Evolutionary conservation across 2,329 filamentous ascomycete species (phyloP), one percentile per base, ranked within the genome.

Genomic region (Verticillium isaacii): DNA sequence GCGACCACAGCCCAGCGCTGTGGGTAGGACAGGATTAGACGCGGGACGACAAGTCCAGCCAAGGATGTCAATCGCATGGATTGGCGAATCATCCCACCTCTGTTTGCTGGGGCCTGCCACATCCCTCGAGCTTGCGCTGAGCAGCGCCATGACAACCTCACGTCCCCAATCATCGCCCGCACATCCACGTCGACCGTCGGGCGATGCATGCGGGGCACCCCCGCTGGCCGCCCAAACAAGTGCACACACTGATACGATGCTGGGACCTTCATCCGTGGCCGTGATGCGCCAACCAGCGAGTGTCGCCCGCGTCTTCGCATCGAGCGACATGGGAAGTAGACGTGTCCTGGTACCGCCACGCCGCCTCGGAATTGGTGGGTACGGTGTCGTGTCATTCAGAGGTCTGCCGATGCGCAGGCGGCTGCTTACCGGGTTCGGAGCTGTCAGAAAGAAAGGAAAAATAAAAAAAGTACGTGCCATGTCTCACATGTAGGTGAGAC

Each of bases 1-100:
- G 63, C 63, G 45, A 23, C 45, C 63, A 25, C 62, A 56, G 60
- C 62, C 63, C 63, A 62, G 63, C 59, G 57, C 61, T 62, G 63
- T 61, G 63, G 63, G 60, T 61, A 58, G 45, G 32, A 65, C 62
- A 62, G 63, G 57, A 60, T 59, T 56, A 64, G 63, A 56, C 59
- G 59, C 41, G 61, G 37, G 45, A 52, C n/a, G 19, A 54, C 61
- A 15, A 59, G 36, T 57, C 45, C 50, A 62, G 62, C 63, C 63
- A 19, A 45, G 39, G 39, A 45, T n/a, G 14, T 14, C n/a, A n/a
- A 17, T 19, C 9, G 39, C 39, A 19, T 17, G 17, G 39, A 45
- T 52, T 52, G 45, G 45, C 45, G 45, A 52, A 52, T 8, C 45
- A 52, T 52, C 5, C n/a, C 45, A 52, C 12, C 19, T 19, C 45